Evolutionary conservation across 2,329 filamentous ascomycete species (phyloP), one percentile per base, ranked within the genome.

Genomic region (Diaporthe aspalathi): DNA sequence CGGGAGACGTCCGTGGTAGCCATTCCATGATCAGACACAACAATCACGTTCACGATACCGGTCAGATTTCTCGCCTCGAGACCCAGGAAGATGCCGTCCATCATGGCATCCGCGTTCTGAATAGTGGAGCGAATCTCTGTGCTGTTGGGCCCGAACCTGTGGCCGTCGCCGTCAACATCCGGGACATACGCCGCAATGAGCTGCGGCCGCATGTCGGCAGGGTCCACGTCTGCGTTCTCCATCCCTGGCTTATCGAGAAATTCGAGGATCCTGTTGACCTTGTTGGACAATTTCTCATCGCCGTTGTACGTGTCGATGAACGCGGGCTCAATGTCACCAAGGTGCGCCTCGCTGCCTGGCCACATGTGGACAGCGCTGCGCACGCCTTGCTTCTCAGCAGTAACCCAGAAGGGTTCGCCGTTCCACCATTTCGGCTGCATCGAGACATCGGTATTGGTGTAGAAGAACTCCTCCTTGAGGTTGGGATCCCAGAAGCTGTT

Each of bases 11-110:
- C 93, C 0, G 96, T 98, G 0, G 94, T 97, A 1, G 96, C 96
- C 96, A 99, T 99, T 65, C 96, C 96, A 79, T 99, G 96, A 79
- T 99, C 96, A 0, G 94, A 98, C 2, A 99, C 95, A n/a, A 99
- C 88, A 43, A 99, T 91, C 9, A 99, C 88, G 75, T 99, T 99
- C 78, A 98, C 94, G 72, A 99, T 93, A 24, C 92, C 80, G 0
- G 94, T 97, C 65, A 99, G 83, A 79, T 98, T 98, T 62, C 96
- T 91, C 57, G 88, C 83, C 73, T 95, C 89, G 0, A 99, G 85
- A 0, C 95, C 95, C 1, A 85, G 80, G 77, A 98, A 92, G 1
- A 99, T 83, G 27, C 88, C 81, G 35, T 90, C 92, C 32, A 99
- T 84, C 94, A 98, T 97, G 2, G 81, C 83, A 80, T 99, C 96